Evolutionary conservation across 495 filamentous ascomycete species (phyloP).

Genomic region (Talaromyces stipitatus): DNA sequence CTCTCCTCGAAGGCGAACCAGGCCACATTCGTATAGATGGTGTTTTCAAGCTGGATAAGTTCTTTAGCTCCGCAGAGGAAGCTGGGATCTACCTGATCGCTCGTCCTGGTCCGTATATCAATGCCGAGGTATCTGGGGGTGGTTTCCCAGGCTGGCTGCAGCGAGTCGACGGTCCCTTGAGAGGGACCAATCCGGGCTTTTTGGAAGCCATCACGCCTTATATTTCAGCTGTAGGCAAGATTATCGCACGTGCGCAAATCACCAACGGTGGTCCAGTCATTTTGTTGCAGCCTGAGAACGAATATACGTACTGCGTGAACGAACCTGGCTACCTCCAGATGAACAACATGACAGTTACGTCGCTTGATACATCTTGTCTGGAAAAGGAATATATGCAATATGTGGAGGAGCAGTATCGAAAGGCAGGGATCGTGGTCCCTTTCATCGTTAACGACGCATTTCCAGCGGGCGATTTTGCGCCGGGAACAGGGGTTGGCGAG

Average conservation of each 20-base stretch:
- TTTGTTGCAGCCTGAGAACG: slow-evolving; percentile 71
- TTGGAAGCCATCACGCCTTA: slow-evolving; percentile 44
- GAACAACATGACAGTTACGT: too few relatives aligned
- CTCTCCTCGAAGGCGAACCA: slow-evolving; percentile 61
- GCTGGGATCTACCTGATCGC: slow-evolving; percentile 70
- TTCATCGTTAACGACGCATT: slow-evolving; percentile 68
- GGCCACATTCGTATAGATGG: slow-evolving; percentile 62
- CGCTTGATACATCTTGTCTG: too few relatives aligned
- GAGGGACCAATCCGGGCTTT: too few relatives aligned
- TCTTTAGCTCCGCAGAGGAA: slow-evolving; percentile 62
- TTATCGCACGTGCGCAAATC: slow-evolving; percentile 55
- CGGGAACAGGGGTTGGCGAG: slow-evolving; percentile 51
- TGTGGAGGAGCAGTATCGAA: slow-evolving; percentile 57
- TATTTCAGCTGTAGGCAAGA: slow-evolving; percentile 54
- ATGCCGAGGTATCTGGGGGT: slow-evolving; percentile 57
- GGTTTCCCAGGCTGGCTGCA: slow-evolving; percentile 62
- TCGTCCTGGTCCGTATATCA: slow-evolving; percentile 59
- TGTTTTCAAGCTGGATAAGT: slow-evolving; percentile 57
- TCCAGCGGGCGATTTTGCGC: slow-evolving; percentile 51
- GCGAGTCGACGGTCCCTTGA: slow-evolving; percentile 53
- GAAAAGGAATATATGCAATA: slow-evolving; percentile 66
- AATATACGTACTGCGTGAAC: too few relatives aligned
- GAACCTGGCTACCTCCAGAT: too few relatives aligned
- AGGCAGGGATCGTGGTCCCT: slow-evolving; percentile 67
- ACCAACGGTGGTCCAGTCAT: slow-evolving; percentile 74